These are phyloP conservation scores for Podospora pseudoanserina DNA, from an alignment of 495 filamentous ascomycete species.

Conservation along the genomic window DNA sequence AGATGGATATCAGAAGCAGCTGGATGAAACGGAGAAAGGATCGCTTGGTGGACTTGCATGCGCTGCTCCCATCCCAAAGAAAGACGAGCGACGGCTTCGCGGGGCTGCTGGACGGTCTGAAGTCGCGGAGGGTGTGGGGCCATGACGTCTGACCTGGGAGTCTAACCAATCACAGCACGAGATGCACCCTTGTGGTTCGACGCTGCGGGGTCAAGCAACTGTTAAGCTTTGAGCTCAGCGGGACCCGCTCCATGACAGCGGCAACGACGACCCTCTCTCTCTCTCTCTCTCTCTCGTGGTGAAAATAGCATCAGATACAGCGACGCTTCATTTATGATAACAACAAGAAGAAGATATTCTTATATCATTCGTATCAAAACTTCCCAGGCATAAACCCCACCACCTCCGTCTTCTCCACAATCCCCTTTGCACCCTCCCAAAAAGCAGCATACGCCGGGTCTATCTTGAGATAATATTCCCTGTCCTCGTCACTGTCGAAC, in stretches of 20 bases:
- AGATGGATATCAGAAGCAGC: constrained; percentile 1
- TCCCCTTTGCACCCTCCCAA: constrained; percentile 34
- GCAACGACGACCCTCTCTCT: no score
- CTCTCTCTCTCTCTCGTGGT: no score
- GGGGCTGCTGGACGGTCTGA: no score
- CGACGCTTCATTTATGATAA: no score
- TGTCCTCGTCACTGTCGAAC: constrained; percentile 58
- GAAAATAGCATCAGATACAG: not conserved
- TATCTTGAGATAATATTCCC: constrained; percentile 51
- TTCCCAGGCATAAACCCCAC: constrained; percentile 45
- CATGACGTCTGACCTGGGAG: not conserved
- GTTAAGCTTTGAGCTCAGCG: not conserved
- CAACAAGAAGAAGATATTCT: no score
- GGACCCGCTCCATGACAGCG: not conserved
- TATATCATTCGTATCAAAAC: constrained; percentile 22
- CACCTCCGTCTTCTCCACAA: constrained; percentile 39
- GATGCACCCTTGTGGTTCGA: not conserved
- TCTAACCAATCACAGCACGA: not conserved
- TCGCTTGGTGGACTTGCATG: not conserved
- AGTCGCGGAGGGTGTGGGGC: not conserved
- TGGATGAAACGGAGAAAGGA: not conserved
- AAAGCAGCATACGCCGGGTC: constrained; percentile 53
- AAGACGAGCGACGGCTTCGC: no score
- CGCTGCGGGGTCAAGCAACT: not conserved
- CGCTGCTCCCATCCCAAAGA: not conserved